Conservation (phyloP, 495 filamentous ascomycete genomes). For the Hyaloscypha variabilis region DNA sequence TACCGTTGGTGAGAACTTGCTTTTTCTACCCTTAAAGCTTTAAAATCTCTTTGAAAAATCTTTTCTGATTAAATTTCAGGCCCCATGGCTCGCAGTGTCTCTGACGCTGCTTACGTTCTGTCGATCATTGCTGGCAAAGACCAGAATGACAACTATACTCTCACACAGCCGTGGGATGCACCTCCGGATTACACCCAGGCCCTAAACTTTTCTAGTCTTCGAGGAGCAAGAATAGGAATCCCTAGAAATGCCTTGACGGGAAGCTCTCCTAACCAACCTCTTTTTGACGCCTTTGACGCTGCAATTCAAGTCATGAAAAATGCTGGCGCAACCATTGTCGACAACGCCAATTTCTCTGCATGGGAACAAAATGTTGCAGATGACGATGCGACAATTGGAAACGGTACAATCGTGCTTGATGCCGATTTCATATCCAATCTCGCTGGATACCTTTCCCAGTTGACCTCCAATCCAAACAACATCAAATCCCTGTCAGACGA, state of each 20-base stretch:
- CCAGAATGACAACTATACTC: constrained; percentile 47
- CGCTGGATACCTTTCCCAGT: constrained; percentile 45
- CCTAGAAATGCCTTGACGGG: constrained; percentile 42
- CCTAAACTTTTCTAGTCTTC: constrained; percentile 35
- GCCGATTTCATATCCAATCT: constrained; percentile 51
- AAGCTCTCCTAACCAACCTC: constrained; percentile 21
- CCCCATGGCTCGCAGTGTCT: constrained; percentile 59
- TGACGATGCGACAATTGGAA: constrained; percentile 12
- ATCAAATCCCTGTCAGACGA: constrained; percentile 39
- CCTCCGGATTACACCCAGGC: constrained; percentile 47
- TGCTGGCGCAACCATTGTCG: constrained; percentile 43
- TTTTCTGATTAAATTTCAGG: constrained; percentile 44
- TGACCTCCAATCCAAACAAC: constrained; percentile 50
- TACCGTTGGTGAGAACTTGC: constrained; percentile 46
- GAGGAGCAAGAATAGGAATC: constrained; percentile 45
- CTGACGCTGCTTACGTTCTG: constrained; percentile 66
- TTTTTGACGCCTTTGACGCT: constrained; percentile 39
- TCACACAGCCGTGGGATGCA: constrained; percentile 41
- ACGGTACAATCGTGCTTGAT: constrained; percentile 36
- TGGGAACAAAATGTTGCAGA: constrained; percentile 26
- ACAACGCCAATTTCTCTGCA: constrained; percentile 37
- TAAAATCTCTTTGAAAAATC: neutral
- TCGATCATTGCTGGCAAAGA: constrained; percentile 63
- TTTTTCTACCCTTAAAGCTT: neutral
- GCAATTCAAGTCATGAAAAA: constrained; percentile 36